These are phyloP conservation scores for Heterococcus sp. DNA, from an alignment of 108 stramenopile species.

Conservation along the genomic window DNA sequence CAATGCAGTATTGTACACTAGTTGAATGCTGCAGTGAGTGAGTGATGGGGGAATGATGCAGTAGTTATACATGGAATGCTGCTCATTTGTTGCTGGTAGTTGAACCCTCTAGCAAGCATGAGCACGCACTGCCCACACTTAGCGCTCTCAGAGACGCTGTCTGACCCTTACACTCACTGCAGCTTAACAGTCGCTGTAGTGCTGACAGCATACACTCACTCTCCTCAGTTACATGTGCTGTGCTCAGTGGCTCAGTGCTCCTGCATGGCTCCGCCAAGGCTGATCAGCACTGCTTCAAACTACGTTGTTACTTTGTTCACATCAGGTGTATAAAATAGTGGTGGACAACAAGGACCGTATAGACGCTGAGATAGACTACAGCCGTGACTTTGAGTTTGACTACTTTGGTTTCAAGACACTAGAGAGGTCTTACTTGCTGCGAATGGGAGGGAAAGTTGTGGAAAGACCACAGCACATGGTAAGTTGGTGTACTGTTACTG, in stretches of 20 bases:
- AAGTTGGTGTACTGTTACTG: too few relatives aligned
- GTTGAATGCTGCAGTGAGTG: too few relatives aligned
- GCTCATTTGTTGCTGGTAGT: neutral
- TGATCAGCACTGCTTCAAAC: too few relatives aligned
- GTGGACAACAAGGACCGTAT: constrained; percentile 22
- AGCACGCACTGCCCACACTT: neutral
- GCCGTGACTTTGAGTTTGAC: constrained; percentile 65
- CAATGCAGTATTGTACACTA: too few relatives aligned
- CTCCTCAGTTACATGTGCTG: too few relatives aligned
- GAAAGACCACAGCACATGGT: constrained; percentile 95
- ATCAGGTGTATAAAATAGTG: constrained; percentile 24
- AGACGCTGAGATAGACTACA: constrained; percentile 30
- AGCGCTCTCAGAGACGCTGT: neutral
- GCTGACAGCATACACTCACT: too few relatives aligned
- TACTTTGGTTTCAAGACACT: constrained; percentile 99
- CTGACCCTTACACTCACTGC: neutral
- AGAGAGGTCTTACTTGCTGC: constrained; percentile 79
- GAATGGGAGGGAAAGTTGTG: constrained; percentile 79
- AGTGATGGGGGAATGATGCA: too few relatives aligned
- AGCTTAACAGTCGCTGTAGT: too few relatives aligned
- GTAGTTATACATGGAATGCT: too few relatives aligned
- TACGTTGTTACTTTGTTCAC: neutral
- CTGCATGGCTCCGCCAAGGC: too few relatives aligned
- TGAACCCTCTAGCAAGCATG: constrained; percentile 1
- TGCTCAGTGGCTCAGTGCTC: too few relatives aligned